Base-by-base conservation (phyloP, 2,329 filamentous ascomycete species). In the Stagonosporopsis tanaceti region DNA sequence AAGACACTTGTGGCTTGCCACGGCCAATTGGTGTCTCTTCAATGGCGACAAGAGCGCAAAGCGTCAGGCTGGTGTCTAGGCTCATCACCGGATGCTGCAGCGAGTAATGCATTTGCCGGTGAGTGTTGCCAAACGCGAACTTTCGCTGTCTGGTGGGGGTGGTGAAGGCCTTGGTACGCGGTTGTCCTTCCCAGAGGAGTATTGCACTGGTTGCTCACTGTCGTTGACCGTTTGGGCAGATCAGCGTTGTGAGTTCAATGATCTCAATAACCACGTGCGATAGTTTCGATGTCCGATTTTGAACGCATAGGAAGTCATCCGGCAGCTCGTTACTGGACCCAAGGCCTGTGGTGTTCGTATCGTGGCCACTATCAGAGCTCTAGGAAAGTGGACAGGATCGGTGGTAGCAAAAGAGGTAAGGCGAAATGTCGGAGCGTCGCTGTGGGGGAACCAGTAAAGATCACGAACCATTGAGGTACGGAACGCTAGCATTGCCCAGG, bases 1-100 rank as follows among this genome's bases (percentile, higher is more conserved):
- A 67, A 65, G 62, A 44, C 52, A 53, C 56, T 62, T 60, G 65
- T 65, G 62, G 63, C 65, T 64, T 69, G 67, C 67, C 65, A 68
- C 67, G 63, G 27, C 53, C 53, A 50, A 45, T 37, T 53, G 39
- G 44, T 54, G 54, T 45, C 56, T 60, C 53, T 61, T 62, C 52
- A 52, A 44, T 55, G 53, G 47, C 50, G 59, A 68, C 62, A 67
- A 66, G 64, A 64, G 58, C 42, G 45, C 53, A 44, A 57, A 57
- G 50, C 57, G 50, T 58, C 56, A 51, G 40, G 22, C 55, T 45
- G 20, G 41, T 55, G 46, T 52, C 52, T 55, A 53, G 50, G 55
- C 51, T 48, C 39, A 56, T 60, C 62, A 63, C 45, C 55, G 41
- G 59, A 52, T 44, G 45, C 53, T 32, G 35, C 32, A 57, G 34